Conservation (phyloP, 139 green algal species). For the Tetratostichococcus sp. region DNA sequence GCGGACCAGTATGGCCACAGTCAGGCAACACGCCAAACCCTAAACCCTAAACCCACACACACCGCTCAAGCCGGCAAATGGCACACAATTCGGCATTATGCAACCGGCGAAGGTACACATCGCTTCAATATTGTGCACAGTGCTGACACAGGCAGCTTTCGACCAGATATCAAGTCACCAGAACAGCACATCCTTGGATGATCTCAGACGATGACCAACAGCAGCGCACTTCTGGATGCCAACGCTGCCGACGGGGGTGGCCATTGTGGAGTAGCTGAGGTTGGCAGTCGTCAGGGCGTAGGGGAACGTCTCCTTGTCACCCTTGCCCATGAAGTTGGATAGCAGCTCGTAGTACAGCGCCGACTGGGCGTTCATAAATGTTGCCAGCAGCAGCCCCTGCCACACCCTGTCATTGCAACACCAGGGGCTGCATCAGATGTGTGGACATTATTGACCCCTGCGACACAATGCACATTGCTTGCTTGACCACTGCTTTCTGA, state of each 20-base stretch:
- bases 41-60: neutral
- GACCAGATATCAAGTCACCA: no score
- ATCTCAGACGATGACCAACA: slow-evolving; percentile 4
- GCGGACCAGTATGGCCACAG: neutral
- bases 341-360: slow-evolving; percentile 48
- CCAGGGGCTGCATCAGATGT: no score
- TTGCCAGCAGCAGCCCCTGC: slow-evolving; percentile 35
- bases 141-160: no score
- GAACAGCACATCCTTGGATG: no score
- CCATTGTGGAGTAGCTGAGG: slow-evolving; percentile 16
- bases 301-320: slow-evolving; percentile 59
- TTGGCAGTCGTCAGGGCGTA: slow-evolving; percentile 30
- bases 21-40: neutral
- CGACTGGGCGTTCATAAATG: slow-evolving; percentile 45
- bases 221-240: slow-evolving; percentile 16
- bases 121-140: no score
- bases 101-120: no score
- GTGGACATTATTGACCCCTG: no score
- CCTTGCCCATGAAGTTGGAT: slow-evolving; percentile 50
- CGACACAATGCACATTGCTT: neutral
- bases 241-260: slow-evolving; percentile 6
- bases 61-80: no score
- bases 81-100: no score
- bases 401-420: slow-evolving; percentile 26
- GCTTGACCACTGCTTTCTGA: no score